Evolutionary conservation across 768 basidiomycete species (phyloP), one percentile per base, ranked within the genome.

Genomic region (Mycena rosella): DNA sequence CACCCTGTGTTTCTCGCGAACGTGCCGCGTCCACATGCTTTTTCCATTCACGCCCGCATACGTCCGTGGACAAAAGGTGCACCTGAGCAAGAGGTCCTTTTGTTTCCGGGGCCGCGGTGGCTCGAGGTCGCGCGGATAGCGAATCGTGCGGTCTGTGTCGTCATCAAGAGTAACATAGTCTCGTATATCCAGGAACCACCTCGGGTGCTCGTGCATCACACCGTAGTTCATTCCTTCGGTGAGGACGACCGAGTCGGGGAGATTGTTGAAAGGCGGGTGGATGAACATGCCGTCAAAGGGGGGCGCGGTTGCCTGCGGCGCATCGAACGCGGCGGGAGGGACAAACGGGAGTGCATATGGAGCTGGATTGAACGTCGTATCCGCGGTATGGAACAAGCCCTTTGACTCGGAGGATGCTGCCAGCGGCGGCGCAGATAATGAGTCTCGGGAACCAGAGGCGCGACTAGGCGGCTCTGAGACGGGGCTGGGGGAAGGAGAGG

Each of bases 21-120:
- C 87, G 69, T 88, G 87, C 47, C 87, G 80, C 52, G 87, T 77
- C 87, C 87, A 88, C 87, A 88, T 88, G 69, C 86, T 87, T 75
- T 88, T 88, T 22, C 87, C 87, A 75, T 88, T 88, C 30, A 87
- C 85, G 7, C 87, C 87, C 13, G 86, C 84, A 65, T 88, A 88
- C 11, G 82, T 84, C 66, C 87, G 80, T 58, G 87, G 79, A 72
- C 87, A 88, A 69, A 88, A 88, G 1, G 87, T 88, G 77, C 87
- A 88, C 56, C 87, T 79, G 18, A 88, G 78, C 51, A 71, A 52
- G 29, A 71, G 60, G 47, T 71, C 70, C 66, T 71, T 71, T 51
- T 71, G 70, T 49, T 66, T 34, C 18, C 84, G 76, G 17, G 86
- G 87, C 61, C 87, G 81, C 22, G 87, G 87, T 54, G 87, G 87